Conservation (phyloP, 306 rosid genomes). For the Pyrus pyrifolia region DNA sequence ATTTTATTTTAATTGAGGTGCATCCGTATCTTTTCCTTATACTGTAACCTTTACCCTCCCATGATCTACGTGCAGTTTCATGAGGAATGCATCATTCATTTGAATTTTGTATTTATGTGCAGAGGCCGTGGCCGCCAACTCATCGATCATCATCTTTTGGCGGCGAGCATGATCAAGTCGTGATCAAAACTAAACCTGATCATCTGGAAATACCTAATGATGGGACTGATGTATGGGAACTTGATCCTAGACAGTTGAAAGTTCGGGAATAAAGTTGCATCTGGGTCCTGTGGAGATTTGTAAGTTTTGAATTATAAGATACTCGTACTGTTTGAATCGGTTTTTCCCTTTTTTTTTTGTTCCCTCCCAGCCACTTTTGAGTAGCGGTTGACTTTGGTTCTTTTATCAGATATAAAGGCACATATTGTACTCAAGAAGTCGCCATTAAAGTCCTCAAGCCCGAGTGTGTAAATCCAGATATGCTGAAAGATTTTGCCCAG, state of each 20-base stretch:
- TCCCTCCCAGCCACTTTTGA: background rate
- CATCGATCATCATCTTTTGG: constrained; percentile 43
- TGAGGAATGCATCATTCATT: constrained; percentile 11
- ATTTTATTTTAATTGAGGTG: background rate
- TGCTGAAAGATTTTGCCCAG: constrained; percentile 87
- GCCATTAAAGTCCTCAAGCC: constrained; percentile 95
- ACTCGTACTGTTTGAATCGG: background rate
- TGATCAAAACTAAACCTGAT: constrained; percentile 49
- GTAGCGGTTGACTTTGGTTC: constrained; percentile 17
- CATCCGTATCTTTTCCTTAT: background rate
- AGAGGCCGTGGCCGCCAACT: constrained; percentile 55
- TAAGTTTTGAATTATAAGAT: constrained; percentile 37
- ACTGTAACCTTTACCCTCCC: background rate
- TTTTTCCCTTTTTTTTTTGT: background rate
- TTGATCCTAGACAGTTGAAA: constrained; percentile 66
- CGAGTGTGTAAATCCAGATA: constrained; percentile 67
- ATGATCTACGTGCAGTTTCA: background rate
- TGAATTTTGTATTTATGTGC: constrained; percentile 28
- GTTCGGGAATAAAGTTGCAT: constrained; percentile 74
- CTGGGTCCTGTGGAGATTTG: constrained; percentile 94
- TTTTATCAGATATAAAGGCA: constrained; percentile 75
- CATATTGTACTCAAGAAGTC: constrained; percentile 87
- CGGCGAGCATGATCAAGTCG: constrained; percentile 37
- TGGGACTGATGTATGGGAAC: constrained; percentile 96
- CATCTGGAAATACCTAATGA: constrained; percentile 72